Percentiles rank a stretch among this genome's conserved stretches.
Evolutionary conservation across 768 basidiomycete genomes (phyloP).

Genomic region (Cyclocybe aegerita): DNA sequence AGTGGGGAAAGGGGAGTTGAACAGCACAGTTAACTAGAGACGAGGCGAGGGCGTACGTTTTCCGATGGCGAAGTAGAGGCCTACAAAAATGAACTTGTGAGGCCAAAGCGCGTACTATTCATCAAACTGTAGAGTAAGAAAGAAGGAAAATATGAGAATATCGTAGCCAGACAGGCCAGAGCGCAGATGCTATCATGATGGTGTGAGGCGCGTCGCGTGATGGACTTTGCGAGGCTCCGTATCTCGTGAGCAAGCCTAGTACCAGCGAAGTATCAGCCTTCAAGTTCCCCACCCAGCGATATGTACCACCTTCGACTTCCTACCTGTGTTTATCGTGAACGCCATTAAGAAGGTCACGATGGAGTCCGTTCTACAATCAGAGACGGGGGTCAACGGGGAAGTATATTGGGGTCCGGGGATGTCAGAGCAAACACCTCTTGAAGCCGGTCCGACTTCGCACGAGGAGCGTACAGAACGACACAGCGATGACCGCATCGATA

Average conservation of each 20-base stretch:
- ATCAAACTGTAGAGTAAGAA: background rate
- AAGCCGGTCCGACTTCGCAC: slow-evolving; percentile 14
- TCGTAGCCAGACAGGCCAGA: slow-evolving; percentile 16
- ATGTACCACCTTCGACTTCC: background rate
- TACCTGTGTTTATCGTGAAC: slow-evolving; percentile 17
- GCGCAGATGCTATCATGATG: slow-evolving; percentile 10
- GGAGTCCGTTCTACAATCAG: slow-evolving; percentile 11
- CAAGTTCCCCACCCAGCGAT: background rate
- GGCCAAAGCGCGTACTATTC: slow-evolving; percentile 18
- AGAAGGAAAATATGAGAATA: background rate
- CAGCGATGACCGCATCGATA: slow-evolving; percentile 10
- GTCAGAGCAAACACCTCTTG: slow-evolving; percentile 7
- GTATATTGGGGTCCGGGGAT: background rate
- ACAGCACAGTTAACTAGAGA: too few relatives aligned
- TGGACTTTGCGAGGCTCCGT: too few relatives aligned
- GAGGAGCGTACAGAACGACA: slow-evolving; percentile 14
- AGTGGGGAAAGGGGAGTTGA: background rate
- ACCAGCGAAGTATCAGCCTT: background rate
- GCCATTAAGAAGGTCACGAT: slow-evolving; percentile 14
- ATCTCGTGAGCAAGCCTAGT: slow-evolving; percentile 17
- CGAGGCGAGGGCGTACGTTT: slow-evolving; percentile 4
- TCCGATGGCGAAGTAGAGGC: slow-evolving; percentile 18
- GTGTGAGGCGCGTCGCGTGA: too few relatives aligned
- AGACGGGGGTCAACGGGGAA: too few relatives aligned
- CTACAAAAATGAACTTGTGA: slow-evolving; percentile 16